Percentiles rank a stretch among this genome's conserved stretches.
Evolutionary conservation across 345 rosid genomes (phyloP).

Genomic region (Hibiscus tridactylites): DNA sequence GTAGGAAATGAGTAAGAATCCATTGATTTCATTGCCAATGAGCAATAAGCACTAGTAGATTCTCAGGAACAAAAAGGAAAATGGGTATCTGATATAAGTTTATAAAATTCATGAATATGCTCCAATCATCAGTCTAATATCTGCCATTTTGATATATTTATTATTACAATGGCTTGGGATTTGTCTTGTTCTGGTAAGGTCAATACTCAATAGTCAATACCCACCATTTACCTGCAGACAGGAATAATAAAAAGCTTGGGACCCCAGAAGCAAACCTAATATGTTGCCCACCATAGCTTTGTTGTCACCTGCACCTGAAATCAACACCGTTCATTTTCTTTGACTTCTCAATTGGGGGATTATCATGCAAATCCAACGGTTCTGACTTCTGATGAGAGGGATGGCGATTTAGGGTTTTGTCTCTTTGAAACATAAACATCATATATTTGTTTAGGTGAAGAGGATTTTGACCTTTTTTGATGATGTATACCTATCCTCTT

Average conservation of each 20-base stretch:
- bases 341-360: neutral
- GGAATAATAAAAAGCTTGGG: conserved; percentile 12
- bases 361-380: neutral
- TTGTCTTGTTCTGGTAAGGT: conserved; percentile 17
- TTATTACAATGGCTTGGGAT: neutral
- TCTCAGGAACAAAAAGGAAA: neutral
- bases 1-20: too few species aligned
- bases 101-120: conserved; percentile 14
- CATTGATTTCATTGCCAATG: neutral
- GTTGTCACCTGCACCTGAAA: neutral
- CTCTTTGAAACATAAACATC: conserved; percentile 1
- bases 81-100: neutral
- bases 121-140: conserved; percentile 21
- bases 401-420: conserved; percentile 13
- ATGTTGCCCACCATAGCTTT: neutral
- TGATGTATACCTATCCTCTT: conserved; percentile 2
- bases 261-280: neutral
- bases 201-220: conserved; percentile 41
- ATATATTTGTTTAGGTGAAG: conserved; percentile 18
- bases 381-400: conserved; percentile 8
- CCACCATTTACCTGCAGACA: conserved; percentile 15
- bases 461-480: conserved; percentile 16
- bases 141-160: neutral
- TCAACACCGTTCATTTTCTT: conserved; percentile 1
- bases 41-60: neutral